These are phyloP conservation scores for Hemileccinum impolitum DNA, from an alignment of 768 basidiomycete species.

Conservation along the genomic window DNA sequence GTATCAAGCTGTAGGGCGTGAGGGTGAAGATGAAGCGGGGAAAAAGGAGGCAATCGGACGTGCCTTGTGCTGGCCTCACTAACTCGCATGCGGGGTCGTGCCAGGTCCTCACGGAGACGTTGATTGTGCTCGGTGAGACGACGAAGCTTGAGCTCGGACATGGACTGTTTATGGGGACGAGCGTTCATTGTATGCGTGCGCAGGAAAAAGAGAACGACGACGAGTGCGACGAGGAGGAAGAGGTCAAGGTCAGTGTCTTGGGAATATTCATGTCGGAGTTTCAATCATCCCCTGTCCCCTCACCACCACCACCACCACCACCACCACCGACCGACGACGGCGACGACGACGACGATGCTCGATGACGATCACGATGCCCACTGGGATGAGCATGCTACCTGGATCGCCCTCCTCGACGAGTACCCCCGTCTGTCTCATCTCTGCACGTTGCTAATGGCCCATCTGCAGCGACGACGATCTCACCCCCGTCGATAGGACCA, in stretches of 20 bases:
- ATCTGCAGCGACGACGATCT: slow-evolving; percentile 35
- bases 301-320: neutral
- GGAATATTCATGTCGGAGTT: slow-evolving; percentile 20
- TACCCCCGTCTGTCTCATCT: neutral
- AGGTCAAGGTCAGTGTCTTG: slow-evolving; percentile 5
- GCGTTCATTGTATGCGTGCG: slow-evolving; percentile 52
- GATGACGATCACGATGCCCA: slow-evolving; percentile 6
- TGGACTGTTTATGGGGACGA: slow-evolving; percentile 86
- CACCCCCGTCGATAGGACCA: slow-evolving; percentile 40
- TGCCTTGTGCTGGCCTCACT: slow-evolving; percentile 90
- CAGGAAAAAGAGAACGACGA: slow-evolving; percentile 4
- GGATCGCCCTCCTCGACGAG: slow-evolving; percentile 30
- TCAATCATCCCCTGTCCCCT: slow-evolving; percentile 9
- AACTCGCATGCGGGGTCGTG: slow-evolving; percentile 83
- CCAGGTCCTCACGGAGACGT: slow-evolving; percentile 84
- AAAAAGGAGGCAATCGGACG: neutral
- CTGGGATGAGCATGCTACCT: slow-evolving; percentile 30
- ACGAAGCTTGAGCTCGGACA: slow-evolving; percentile 96
- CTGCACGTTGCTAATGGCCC: neutral
- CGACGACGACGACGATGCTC: slow-evolving; percentile 3
- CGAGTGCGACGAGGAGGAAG: neutral
- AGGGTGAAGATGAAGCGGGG: slow-evolving; percentile 1
- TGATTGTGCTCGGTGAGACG: slow-evolving; percentile 93
- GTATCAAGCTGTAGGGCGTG: slow-evolving; percentile 64
- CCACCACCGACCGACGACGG: no score